Conservation (phyloP, 2,329 filamentous ascomycete genomes). For the Thyridium curvatum region DNA sequence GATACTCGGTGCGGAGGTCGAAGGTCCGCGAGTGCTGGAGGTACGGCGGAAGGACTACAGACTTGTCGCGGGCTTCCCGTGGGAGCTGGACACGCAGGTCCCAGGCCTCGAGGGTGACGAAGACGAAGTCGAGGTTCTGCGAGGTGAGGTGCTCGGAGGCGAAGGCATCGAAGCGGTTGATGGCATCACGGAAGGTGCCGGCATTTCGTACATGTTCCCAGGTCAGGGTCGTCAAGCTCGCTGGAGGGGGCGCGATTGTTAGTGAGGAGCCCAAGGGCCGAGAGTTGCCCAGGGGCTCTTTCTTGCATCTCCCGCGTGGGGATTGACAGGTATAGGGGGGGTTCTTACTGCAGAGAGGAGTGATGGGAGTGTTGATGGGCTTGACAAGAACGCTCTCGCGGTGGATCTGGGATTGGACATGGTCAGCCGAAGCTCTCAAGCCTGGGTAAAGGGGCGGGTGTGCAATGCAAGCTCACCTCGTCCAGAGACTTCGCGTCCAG, state of each 20-base stretch:
- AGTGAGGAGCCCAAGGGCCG: no score
- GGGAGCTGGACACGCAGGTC: slow-evolving; percentile 96
- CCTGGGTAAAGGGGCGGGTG: no score
- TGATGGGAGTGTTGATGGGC: slow-evolving; percentile 97
- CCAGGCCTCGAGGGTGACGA: slow-evolving; percentile 97
- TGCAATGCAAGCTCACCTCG: slow-evolving; percentile 69
- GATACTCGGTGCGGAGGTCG: slow-evolving; percentile 94
- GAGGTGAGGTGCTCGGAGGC: slow-evolving; percentile 84
- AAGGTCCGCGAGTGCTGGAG: slow-evolving; percentile 97
- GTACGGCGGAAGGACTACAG: slow-evolving; percentile 91
- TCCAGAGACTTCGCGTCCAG: slow-evolving; percentile 87
- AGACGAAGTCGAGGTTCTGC: slow-evolving; percentile 94
- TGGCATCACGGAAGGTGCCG: slow-evolving; percentile 93
- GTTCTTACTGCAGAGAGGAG: slow-evolving; percentile 95
- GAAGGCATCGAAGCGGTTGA: slow-evolving; percentile 91
- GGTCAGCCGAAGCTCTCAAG: slow-evolving; percentile 10
- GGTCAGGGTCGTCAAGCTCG: slow-evolving; percentile 92
- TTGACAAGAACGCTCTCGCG: slow-evolving; percentile 96
- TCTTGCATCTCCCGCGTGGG: no score
- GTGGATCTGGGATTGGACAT: slow-evolving; percentile 62
- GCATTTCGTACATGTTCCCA: slow-evolving; percentile 99
- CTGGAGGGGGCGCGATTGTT: slow-evolving; percentile 37
- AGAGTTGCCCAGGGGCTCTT: slow-evolving; percentile 3
- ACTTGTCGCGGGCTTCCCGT: slow-evolving; percentile 95
- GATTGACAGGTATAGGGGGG: slow-evolving; percentile 17